Percentiles rank a stretch among this genome's conserved stretches.
Evolutionary conservation across 768 basidiomycete genomes (phyloP).

Genomic region (Rhizopogon rudus): DNA sequence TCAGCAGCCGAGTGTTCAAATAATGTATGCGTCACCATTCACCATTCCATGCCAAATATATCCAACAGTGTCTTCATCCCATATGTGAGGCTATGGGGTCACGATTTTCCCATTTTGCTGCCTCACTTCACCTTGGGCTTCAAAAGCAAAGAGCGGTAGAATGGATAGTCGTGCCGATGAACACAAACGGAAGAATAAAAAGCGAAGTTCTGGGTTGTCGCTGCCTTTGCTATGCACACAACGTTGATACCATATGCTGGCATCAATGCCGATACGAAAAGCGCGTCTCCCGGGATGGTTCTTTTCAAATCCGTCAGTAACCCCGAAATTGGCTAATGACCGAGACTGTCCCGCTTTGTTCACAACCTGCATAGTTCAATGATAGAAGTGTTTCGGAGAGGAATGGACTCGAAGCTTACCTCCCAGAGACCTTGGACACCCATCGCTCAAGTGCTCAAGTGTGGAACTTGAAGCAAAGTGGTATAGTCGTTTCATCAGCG

Average conservation of each 20-base stretch:
- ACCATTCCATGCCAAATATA: constrained; percentile 18
- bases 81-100: constrained; percentile 15
- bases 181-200: constrained; percentile 38
- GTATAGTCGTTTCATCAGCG: background rate
- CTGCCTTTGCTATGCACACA: constrained; percentile 14
- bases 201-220: constrained; percentile 38
- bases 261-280: constrained; percentile 39
- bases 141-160: constrained; percentile 40
- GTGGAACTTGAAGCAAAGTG: too few relatives aligned
- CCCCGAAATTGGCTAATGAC: constrained; percentile 32
- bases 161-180: constrained; percentile 33
- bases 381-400: background rate
- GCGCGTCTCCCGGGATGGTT: constrained; percentile 32
- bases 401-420: constrained; percentile 3
- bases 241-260: constrained; percentile 30
- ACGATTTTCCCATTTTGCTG: constrained; percentile 20
- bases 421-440: constrained; percentile 22
- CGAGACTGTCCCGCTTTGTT: constrained; percentile 32
- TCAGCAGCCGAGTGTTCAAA: background rate
- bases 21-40: constrained; percentile 13
- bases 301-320: constrained; percentile 16
- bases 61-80: constrained; percentile 17
- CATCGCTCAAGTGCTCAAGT: constrained; percentile 6
- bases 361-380: constrained; percentile 25
- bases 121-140: constrained; percentile 38